These are phyloP conservation scores for Tulasnella sp. DNA, from an alignment of 768 basidiomycete species.

Conservation along the genomic window DNA sequence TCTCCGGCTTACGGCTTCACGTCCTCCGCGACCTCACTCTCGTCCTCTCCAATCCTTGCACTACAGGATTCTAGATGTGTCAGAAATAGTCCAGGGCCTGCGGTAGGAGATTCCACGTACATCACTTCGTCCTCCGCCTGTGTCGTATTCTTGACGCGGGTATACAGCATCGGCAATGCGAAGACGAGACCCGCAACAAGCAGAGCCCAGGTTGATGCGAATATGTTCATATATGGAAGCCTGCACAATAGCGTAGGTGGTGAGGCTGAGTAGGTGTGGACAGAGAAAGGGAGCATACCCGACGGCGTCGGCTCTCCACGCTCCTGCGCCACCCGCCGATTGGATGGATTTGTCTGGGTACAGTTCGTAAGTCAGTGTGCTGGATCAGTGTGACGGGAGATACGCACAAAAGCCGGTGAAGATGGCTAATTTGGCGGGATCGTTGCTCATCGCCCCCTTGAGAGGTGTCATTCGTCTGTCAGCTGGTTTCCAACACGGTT, in stretches of 20 bases:
- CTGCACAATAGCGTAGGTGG: not conserved
- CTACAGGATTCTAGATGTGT: no score
- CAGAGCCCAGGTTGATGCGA: constrained; percentile 62
- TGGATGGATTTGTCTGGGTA: constrained; percentile 18
- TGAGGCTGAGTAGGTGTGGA: not conserved
- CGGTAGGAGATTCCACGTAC: no score
- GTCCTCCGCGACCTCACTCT: no score
- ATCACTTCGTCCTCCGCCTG: constrained; percentile 40
- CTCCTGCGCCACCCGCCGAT: constrained; percentile 20
- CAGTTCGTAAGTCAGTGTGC: not conserved
- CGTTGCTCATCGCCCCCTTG: constrained; percentile 67
- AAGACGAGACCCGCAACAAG: constrained; percentile 51
- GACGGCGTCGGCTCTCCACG: constrained; percentile 17
- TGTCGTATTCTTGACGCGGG: constrained; percentile 46
- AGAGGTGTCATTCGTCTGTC: constrained; percentile 46
- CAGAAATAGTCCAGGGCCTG: no score
- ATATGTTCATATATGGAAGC: constrained; percentile 47
- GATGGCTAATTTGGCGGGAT: constrained; percentile 65
- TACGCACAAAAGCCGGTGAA: constrained; percentile 69
- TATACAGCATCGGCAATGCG: constrained; percentile 61
- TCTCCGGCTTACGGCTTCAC: no score
- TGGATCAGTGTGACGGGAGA: not conserved
- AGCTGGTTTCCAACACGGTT: constrained; percentile 37
- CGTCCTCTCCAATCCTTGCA: no score
- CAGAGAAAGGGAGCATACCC: not conserved